Conservation (phyloP, 1,139 yeast species). For the Sugiyamaella grinbergsii region DNA sequence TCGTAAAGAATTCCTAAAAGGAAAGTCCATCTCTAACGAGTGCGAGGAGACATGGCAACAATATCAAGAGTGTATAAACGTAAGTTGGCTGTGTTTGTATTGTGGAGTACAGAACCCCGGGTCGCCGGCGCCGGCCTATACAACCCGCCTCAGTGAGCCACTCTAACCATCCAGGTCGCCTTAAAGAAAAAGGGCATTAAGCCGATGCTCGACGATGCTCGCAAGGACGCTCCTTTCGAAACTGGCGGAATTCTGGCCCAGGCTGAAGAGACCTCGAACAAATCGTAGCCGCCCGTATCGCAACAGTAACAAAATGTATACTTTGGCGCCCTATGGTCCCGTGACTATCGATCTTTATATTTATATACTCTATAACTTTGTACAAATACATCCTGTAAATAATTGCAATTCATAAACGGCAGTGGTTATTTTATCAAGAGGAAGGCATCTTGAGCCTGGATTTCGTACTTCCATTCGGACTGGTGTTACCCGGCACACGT, state of each 20-base stretch:
- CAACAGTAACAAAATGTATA: too few species aligned
- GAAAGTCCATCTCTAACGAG: constrained; percentile 72
- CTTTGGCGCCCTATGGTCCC: too few species aligned
- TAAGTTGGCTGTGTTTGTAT: constrained; percentile 35
- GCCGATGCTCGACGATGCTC: constrained; percentile 88
- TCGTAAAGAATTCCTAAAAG: constrained; percentile 59
- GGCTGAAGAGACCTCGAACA: constrained; percentile 27
- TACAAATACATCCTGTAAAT: constrained; percentile 17
- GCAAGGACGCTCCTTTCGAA: constrained; percentile 88
- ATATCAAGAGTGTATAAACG: constrained; percentile 82
- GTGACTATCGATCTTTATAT: not conserved
- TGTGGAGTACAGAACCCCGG: not conserved
- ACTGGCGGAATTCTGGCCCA: constrained; percentile 52
- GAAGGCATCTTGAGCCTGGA: too few species aligned
- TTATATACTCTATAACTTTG: not conserved
- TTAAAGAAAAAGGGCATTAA: constrained; percentile 70
- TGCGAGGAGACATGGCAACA: constrained; percentile 88
- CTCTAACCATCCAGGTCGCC: constrained; percentile 44
- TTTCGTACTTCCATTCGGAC: too few species aligned
- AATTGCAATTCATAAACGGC: not conserved
- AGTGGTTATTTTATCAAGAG: too few species aligned
- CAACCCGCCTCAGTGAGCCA: not conserved
- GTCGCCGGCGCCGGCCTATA: too few species aligned
- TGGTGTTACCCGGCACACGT: not conserved
- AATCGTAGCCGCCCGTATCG: constrained; percentile 11